Evolutionary conservation across 148 eudicot genomes (phyloP).

Genomic region (Vaccinium myrtillus): DNA sequence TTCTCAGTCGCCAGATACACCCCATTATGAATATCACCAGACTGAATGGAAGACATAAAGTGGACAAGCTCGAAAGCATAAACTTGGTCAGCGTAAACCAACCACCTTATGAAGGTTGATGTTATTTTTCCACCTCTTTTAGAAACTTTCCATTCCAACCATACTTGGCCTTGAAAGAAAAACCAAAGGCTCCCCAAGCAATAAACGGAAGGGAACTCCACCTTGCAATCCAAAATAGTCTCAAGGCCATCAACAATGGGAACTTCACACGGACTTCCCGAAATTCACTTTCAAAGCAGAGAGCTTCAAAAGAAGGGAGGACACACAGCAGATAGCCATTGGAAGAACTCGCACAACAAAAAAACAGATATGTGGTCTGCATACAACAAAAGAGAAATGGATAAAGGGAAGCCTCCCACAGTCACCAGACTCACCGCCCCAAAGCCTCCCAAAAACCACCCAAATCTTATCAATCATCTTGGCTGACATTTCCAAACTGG

Average conservation of each 20-base stretch:
- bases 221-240: background rate
- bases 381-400: background rate
- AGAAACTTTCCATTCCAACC: background rate
- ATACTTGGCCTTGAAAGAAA: background rate
- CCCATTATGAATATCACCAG: too few species aligned
- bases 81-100: background rate
- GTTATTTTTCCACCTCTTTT: background rate
- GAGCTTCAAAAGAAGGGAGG: background rate
- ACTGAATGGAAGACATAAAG: background rate
- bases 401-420: background rate
- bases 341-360: background rate
- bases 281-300: background rate
- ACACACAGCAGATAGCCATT: background rate
- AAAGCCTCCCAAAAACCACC: background rate
- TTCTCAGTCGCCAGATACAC: too few species aligned
- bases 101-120: background rate
- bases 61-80: background rate
- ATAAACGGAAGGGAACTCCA: too few species aligned
- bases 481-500: background rate
- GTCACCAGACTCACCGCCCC: background rate
- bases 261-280: background rate
- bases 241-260: background rate
- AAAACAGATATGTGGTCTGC: background rate
- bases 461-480: background rate
- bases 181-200: background rate